Percentiles rank a stretch among this genome's conserved stretches.
These are phyloP conservation scores for Chlorophyllum brunneum DNA, from an alignment of 768 basidiomycete species.

Conservation along the genomic window DNA sequence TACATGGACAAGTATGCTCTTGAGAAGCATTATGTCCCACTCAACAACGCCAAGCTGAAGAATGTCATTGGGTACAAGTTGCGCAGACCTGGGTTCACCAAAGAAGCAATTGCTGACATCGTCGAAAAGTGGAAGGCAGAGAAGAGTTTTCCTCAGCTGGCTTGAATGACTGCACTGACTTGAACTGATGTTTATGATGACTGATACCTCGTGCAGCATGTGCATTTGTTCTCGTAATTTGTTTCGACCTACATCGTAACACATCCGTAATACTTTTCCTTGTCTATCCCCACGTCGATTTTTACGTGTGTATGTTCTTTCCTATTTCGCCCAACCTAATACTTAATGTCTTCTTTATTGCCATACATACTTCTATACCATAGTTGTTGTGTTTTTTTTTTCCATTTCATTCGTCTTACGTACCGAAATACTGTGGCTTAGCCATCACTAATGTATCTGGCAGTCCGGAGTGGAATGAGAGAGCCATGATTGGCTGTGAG, in stretches of 20 bases:
- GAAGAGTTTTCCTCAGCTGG: slow-evolving; percentile 48
- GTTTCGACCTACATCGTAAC: background rate
- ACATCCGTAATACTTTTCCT: background rate
- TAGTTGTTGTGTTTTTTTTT: slow-evolving; percentile 3
- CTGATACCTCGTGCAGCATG: slow-evolving; percentile 9
- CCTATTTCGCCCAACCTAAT: background rate
- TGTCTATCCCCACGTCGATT: too few species aligned
- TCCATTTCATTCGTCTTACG: background rate
- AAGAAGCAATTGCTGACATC: slow-evolving; percentile 60
- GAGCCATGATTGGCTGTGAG: too few species aligned
- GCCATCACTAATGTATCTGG: slow-evolving; percentile 4
- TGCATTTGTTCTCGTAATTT: slow-evolving; percentile 1
- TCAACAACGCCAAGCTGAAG: slow-evolving; percentile 73
- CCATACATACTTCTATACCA: slow-evolving; percentile 8
- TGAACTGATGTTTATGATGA: slow-evolving; percentile 1
- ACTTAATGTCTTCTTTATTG: background rate
- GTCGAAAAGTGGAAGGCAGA: slow-evolving; percentile 82
- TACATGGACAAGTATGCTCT: slow-evolving; percentile 77
- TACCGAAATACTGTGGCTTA: background rate
- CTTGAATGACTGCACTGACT: slow-evolving; percentile 16
- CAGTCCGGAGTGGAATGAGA: too few species aligned
- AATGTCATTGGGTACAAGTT: slow-evolving; percentile 66
- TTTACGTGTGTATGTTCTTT: background rate
- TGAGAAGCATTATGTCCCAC: slow-evolving; percentile 64
- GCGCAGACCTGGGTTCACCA: slow-evolving; percentile 57